A percentile compares a stretch with the other conserved stretches of the same genome.
Evolutionary conservation across 2,329 filamentous ascomycete species (phyloP).

Genomic region (Cordyceps farinosa): DNA sequence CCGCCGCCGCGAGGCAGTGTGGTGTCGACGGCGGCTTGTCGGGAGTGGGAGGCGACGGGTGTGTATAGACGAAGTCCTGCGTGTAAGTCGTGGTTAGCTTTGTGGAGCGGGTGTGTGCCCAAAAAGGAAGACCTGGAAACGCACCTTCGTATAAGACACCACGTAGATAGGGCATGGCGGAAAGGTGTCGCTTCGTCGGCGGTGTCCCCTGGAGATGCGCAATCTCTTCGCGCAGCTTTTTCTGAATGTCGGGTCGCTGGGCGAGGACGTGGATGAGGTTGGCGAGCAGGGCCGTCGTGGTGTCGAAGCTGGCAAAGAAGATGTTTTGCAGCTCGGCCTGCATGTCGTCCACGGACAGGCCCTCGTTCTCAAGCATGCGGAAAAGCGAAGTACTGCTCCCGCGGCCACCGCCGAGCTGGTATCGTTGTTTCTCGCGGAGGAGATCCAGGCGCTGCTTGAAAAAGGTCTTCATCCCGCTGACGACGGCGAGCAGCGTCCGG

Average conservation of each 20-base stretch:
- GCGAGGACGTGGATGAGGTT: conserved; percentile 10
- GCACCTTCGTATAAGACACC: conserved; percentile 13
- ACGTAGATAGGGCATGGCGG: conserved; percentile 7
- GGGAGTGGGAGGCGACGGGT: conserved; percentile 35
- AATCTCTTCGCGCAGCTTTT: conserved; percentile 1
- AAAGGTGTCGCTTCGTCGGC: conserved; percentile 9
- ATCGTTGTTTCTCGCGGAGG: conserved; percentile 6
- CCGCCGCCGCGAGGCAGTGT: conserved; percentile 51
- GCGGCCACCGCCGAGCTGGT: neutral
- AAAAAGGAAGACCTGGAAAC: neutral
- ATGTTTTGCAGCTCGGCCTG: conserved; percentile 17
- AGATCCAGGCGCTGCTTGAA: conserved; percentile 15
- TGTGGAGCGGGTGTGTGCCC: neutral
- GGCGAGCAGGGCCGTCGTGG: conserved; percentile 11
- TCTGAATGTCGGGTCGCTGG: conserved; percentile 1
- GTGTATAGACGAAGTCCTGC: conserved; percentile 15
- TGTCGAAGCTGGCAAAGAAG: conserved; percentile 18
- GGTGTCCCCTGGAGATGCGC: neutral
- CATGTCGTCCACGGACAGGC: conserved; percentile 8
- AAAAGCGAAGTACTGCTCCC: conserved; percentile 10
- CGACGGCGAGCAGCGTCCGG: neutral
- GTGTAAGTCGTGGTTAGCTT: neutral
- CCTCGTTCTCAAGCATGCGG: conserved; percentile 10
- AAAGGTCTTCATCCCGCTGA: conserved; percentile 15
- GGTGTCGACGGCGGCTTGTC: conserved; percentile 38